Percentiles rank a stretch among this genome's conserved stretches.
phyloP scores from a whole-genome alignment of 176 grass and related monocot species.

The Zoysia pacifica region DNA sequence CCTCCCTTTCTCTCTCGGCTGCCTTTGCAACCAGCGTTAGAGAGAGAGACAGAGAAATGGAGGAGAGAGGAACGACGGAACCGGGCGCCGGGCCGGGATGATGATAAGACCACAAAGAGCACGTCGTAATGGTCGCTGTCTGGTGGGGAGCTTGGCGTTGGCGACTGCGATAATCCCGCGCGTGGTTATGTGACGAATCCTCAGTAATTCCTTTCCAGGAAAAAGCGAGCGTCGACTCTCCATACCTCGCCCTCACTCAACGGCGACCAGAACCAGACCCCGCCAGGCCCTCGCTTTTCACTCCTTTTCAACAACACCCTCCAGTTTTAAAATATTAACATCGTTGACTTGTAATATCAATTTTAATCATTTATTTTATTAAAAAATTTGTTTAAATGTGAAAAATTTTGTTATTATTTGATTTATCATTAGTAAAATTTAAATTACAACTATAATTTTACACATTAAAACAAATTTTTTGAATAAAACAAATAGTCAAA shows the following conservation, averaged over 20 bases:
- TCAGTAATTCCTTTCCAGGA: conserved; percentile 73
- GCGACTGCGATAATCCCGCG: conserved; percentile 43
- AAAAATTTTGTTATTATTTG: no score
- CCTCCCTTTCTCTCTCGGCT: background rate
- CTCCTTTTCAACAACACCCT: no score
- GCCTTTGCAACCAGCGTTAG: background rate
- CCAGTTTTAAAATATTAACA: no score
- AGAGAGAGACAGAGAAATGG: background rate
- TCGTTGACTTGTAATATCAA: no score
- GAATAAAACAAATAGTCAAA: no score
- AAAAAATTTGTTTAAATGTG: no score
- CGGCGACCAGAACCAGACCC: background rate
- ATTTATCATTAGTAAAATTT: no score
- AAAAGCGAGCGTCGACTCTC: conserved; percentile 52
- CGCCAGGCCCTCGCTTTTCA: background rate
- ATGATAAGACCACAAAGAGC: conserved; percentile 51
- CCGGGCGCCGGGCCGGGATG: background rate
- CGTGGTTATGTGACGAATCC: conserved; percentile 90
- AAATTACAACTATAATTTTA: no score
- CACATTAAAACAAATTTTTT: no score
- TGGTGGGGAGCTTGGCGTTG: conserved; percentile 30
- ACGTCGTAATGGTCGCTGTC: conserved; percentile 58
- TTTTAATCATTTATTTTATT: no score
- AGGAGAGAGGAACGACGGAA: background rate
- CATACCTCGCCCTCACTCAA: background rate